phyloP scores from a whole-genome alignment of 2,329 filamentous ascomycete species.

The Hymenoscyphus infarciens region DNA sequence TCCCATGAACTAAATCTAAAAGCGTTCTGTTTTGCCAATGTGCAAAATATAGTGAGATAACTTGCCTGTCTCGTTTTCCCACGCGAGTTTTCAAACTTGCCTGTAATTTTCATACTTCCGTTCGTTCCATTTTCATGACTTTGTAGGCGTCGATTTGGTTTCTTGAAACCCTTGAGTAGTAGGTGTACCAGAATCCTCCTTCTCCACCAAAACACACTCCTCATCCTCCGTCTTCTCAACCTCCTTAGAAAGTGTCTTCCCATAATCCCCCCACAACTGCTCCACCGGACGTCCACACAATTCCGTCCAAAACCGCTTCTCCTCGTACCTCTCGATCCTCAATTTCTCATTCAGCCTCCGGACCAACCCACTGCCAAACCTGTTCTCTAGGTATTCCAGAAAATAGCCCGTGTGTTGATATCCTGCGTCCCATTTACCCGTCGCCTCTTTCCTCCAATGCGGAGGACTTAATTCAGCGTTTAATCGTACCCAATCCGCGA shows the following conservation, averaged over 20 bases:
- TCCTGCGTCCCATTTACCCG: constrained; percentile 75
- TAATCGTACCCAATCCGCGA: constrained; percentile 89
- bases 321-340: constrained; percentile 58
- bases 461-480: constrained; percentile 69
- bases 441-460: constrained; percentile 66
- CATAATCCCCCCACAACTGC: constrained; percentile 74
- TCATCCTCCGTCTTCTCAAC: constrained; percentile 28
- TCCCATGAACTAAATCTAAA: too few species aligned
- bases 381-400: constrained; percentile 74
- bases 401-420: constrained; percentile 94
- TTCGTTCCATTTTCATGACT: not conserved
- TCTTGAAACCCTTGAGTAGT: not conserved
- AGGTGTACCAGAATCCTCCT: constrained; percentile 23
- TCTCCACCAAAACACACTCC: constrained; percentile 33
- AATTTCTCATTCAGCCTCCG: constrained; percentile 65
- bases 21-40: too few species aligned
- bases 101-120: too few species aligned
- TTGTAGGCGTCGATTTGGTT: not conserved
- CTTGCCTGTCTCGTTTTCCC: not conserved
- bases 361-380: constrained; percentile 57
- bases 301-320: constrained; percentile 63
- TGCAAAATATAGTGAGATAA: too few species aligned
- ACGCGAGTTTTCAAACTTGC: too few species aligned
- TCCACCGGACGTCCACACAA: constrained; percentile 64
- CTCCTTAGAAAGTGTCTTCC: constrained; percentile 34